phyloP scores from a whole-genome alignment of 2,329 filamentous ascomycete species.

The Monosporascus sp. region DNA sequence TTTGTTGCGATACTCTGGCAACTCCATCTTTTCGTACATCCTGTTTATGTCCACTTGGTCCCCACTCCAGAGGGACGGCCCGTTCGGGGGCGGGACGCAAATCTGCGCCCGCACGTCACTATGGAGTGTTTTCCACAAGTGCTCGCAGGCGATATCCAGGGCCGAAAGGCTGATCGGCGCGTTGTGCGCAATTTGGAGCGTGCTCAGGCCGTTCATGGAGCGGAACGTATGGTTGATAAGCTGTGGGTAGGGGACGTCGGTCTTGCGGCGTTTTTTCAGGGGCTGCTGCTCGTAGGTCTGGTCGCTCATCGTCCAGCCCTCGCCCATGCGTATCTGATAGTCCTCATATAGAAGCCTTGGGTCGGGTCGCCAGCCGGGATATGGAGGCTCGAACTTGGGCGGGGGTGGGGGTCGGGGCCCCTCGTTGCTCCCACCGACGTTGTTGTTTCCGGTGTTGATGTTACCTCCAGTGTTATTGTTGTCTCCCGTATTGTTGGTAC shows the following conservation, averaged over 20 bases:
- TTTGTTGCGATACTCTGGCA: neutral
- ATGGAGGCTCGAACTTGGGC: neutral
- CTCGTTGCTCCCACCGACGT: neutral
- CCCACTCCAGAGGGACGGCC: conserved; percentile 20
- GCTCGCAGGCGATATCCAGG: conserved; percentile 16
- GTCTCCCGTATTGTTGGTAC: too few relatives aligned
- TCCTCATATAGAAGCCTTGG: neutral
- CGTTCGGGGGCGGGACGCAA: conserved; percentile 13
- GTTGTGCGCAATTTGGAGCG: conserved; percentile 19
- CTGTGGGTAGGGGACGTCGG: conserved; percentile 16
- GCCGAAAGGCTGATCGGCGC: conserved; percentile 14
- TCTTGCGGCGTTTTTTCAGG: conserved; percentile 13
- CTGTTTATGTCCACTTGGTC: neutral
- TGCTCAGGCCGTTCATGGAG: conserved; percentile 16
- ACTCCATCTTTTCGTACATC: conserved; percentile 13
- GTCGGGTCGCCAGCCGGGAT: neutral
- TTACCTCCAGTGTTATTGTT: too few relatives aligned
- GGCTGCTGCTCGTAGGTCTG: conserved; percentile 17
- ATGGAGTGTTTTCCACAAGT: conserved; percentile 19
- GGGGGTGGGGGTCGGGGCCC: neutral
- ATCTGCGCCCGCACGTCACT: conserved; percentile 1
- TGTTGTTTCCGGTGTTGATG: too few relatives aligned
- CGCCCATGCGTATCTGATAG: conserved; percentile 15
- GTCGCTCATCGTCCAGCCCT: conserved; percentile 20
- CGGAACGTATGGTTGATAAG: conserved; percentile 9